Conservation (phyloP, 192 early-diverging fungal genomes). For the Dissophora ornata region DNA sequence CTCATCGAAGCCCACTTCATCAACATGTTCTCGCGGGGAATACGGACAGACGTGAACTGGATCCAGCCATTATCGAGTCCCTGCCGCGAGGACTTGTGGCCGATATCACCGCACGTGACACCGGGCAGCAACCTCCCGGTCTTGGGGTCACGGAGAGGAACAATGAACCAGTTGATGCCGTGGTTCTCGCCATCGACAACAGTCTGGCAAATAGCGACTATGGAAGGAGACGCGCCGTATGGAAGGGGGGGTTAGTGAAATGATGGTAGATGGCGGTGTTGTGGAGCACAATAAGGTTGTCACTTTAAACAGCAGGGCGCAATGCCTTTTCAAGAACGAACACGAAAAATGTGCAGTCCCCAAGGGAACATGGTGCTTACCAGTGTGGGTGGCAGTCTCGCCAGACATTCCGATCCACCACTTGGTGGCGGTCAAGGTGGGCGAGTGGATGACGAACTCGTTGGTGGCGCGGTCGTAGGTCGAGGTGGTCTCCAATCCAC, state of each 20-base stretch:
- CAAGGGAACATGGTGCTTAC: conserved; percentile 28
- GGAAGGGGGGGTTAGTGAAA: too few species aligned
- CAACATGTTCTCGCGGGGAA: conserved; percentile 69
- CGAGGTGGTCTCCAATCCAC: conserved; percentile 74
- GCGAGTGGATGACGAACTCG: conserved; percentile 72
- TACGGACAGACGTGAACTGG: conserved; percentile 64
- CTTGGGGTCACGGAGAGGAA: conserved; percentile 65
- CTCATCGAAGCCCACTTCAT: conserved; percentile 66
- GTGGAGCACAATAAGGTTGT: conserved; percentile 16
- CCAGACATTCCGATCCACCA: conserved; percentile 78
- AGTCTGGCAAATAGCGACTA: conserved; percentile 69
- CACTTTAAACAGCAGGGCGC: conserved; percentile 15
- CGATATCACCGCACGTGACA: conserved; percentile 69
- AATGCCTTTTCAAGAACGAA: neutral
- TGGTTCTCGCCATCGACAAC: conserved; percentile 64
- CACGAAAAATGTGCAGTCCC: neutral
- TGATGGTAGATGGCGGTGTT: too few species aligned
- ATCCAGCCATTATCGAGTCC: conserved; percentile 80
- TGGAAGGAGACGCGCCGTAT: neutral
- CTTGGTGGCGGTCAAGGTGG: conserved; percentile 69
- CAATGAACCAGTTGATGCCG: conserved; percentile 76
- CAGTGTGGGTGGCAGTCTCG: conserved; percentile 73
- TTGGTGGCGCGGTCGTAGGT: conserved; percentile 67
- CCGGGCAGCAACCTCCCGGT: conserved; percentile 63
- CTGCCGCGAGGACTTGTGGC: conserved; percentile 67